Base-by-base conservation (phyloP, 2,329 filamentous ascomycete genomes). In the Monosporascus sp. region DNA sequence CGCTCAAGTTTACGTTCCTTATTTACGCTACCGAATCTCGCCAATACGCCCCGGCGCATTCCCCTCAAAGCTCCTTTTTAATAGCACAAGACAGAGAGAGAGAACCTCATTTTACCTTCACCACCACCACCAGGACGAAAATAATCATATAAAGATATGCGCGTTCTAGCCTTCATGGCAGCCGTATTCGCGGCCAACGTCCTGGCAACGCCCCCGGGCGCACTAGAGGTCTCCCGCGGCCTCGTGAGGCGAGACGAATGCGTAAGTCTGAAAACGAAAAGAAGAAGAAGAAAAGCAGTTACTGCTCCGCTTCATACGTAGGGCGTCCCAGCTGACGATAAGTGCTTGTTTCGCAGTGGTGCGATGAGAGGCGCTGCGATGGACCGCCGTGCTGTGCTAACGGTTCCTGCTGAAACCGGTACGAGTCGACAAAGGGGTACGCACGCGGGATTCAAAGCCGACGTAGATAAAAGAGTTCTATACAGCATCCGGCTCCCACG, bases 301-400 rank as follows among this genome's bases (percentile, higher is more conserved):
- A 20, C 1, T 14, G 22, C 5, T 14, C 24, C 14, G 17, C 14
- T 27, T 6, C 14, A 25, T 9, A 18, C 15, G 11, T n/a, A 31
- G 9, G 22, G 8, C 5, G 18, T 18, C 24, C 22, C 43, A 27
- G 14, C 11, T 25, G 17, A 25, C 24, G n/a, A 46, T 24, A 24
- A 27, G 14, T 25, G 41, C 20, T n/a, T 20, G 7, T 11, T 7
- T 8, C n/a, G 18, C 35, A 52, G 50, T 35, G 20, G 11, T 52
- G 50, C 25, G 15, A 52, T 46, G 50, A 52, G 37, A 45, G 27
- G 37, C 17, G 8, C 17, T 52, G 50, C 8, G 20, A 48, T 3
- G 50, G 50, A 1, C 50, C 50, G 3, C 17, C 50, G 7, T 52
- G 50, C 46, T 52, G 50, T 31, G 50, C 50, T 36, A 52, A 52